These are phyloP conservation scores for Xylaria bambusicola DNA, from an alignment of 495 filamentous ascomycete genomes.

Conservation along the genomic window DNA sequence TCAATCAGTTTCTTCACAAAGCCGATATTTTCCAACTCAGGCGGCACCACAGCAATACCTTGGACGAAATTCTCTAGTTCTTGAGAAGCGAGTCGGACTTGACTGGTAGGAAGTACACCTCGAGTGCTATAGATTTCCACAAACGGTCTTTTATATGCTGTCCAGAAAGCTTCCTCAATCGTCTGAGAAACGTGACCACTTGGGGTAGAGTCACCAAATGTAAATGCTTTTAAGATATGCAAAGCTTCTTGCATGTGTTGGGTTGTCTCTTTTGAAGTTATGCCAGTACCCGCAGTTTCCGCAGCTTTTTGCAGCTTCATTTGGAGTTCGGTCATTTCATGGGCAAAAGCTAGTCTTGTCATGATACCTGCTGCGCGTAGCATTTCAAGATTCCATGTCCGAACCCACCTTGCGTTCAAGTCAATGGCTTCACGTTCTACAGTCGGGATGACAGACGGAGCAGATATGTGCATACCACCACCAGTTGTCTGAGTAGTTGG, in stretches of 20 bases:
- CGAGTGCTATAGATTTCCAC: constrained; percentile 87
- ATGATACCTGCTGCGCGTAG: constrained; percentile 87
- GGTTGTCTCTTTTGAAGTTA: constrained; percentile 54
- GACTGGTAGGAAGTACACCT: constrained; percentile 75
- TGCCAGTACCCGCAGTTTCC: constrained; percentile 44
- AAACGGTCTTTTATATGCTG: constrained; percentile 71
- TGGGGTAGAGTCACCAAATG: constrained; percentile 85
- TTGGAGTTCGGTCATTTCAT: constrained; percentile 79
- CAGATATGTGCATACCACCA: constrained; percentile 94
- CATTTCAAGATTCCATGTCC: constrained; percentile 96
- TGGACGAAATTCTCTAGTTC: constrained; percentile 83
- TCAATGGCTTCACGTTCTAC: constrained; percentile 98
- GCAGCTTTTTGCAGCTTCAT: constrained; percentile 50
- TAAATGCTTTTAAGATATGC: constrained; percentile 79
- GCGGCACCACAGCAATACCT: constrained; percentile 83
- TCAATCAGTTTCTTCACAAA: constrained; percentile 79
- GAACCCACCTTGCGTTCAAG: constrained; percentile 89
- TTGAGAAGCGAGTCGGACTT: constrained; percentile 77
- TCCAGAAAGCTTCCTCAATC: constrained; percentile 96
- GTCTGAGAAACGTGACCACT: constrained; percentile 74
- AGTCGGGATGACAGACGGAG: constrained; percentile 94
- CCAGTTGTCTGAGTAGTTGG: constrained; percentile 97
- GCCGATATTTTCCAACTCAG: constrained; percentile 64
- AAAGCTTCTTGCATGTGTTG: constrained; percentile 74
- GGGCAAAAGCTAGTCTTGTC: constrained; percentile 79